Conservation (phyloP, 495 filamentous ascomycete genomes). For the Rostrohypoxylon terebratum region DNA sequence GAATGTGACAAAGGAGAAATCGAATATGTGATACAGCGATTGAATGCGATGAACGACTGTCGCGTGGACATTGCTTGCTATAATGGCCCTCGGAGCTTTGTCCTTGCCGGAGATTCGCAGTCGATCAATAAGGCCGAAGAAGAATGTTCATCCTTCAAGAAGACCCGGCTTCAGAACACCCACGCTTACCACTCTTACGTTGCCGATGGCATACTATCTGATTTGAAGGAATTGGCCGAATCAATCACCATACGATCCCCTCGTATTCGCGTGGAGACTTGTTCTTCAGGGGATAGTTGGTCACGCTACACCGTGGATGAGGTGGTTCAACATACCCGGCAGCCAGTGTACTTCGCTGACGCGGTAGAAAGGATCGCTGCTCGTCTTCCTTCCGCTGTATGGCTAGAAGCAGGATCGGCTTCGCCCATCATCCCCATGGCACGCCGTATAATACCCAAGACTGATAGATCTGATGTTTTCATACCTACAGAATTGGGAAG, state of each 20-base stretch:
- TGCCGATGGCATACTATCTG: constrained; percentile 1
- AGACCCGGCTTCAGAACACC: constrained; percentile 5
- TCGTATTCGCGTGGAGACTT: constrained; percentile 4
- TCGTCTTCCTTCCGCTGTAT: constrained; percentile 5
- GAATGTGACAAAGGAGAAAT: constrained; percentile 2
- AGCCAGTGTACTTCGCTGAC: constrained; percentile 3
- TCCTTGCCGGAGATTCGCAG: background rate
- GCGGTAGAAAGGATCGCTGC: constrained; percentile 13
- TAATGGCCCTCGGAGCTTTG: constrained; percentile 8
- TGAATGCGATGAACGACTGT: background rate
- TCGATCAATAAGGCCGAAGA: background rate
- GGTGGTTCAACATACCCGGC: constrained; percentile 5
- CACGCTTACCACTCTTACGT: constrained; percentile 15
- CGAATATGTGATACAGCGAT: background rate
- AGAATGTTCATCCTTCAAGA: constrained; percentile 9
- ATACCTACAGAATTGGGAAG: background rate
- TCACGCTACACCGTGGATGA: constrained; percentile 2
- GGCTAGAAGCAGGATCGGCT: constrained; percentile 9
- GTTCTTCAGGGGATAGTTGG: background rate
- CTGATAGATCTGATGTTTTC: constrained; percentile 3
- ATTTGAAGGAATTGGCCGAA: background rate
- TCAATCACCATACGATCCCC: constrained; percentile 8
- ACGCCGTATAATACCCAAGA: constrained; percentile 1
- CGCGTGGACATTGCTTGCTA: constrained; percentile 11
- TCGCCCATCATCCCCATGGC: constrained; percentile 5